A percentile compares a stretch with the other conserved stretches of the same genome.
These are phyloP conservation scores for Epichloe festucae DNA, from an alignment of 2,329 filamentous ascomycete species.

Conservation along the genomic window DNA sequence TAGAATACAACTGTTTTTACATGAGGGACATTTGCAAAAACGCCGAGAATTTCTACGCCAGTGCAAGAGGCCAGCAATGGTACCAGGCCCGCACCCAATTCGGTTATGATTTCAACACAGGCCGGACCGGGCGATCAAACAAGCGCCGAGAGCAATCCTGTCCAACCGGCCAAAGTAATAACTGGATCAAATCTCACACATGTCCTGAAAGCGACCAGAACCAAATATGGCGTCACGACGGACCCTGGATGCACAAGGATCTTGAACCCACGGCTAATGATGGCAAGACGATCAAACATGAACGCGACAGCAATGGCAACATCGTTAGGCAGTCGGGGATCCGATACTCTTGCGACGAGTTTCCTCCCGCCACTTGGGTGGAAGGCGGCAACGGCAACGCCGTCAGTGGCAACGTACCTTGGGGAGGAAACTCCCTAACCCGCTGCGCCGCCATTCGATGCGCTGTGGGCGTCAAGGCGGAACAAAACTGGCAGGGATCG, in stretches of 20 bases:
- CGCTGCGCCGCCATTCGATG: neutral
- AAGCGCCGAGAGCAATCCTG: neutral
- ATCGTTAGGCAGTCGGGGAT: neutral
- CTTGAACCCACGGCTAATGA: neutral
- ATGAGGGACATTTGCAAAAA: neutral
- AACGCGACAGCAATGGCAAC: neutral
- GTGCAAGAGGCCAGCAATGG: too few relatives aligned
- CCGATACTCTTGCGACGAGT: neutral
- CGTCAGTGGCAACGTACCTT: neutral
- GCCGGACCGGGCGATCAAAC: neutral
- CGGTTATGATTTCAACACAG: neutral
- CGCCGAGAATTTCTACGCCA: neutral
- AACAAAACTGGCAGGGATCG: neutral
- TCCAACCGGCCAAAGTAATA: neutral
- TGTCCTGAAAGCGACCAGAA: neutral
- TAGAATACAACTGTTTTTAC: neutral
- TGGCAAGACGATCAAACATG: neutral
- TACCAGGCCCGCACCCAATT: too few relatives aligned
- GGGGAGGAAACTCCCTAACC: neutral
- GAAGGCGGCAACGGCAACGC: neutral
- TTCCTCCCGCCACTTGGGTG: neutral
- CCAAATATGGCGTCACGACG: neutral
- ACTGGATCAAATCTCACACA: neutral
- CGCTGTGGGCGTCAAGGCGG: neutral
- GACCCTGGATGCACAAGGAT: neutral